These are phyloP conservation scores for Lolium multiflorum DNA, from an alignment of 176 grass and related monocot species.

Conservation along the genomic window DNA sequence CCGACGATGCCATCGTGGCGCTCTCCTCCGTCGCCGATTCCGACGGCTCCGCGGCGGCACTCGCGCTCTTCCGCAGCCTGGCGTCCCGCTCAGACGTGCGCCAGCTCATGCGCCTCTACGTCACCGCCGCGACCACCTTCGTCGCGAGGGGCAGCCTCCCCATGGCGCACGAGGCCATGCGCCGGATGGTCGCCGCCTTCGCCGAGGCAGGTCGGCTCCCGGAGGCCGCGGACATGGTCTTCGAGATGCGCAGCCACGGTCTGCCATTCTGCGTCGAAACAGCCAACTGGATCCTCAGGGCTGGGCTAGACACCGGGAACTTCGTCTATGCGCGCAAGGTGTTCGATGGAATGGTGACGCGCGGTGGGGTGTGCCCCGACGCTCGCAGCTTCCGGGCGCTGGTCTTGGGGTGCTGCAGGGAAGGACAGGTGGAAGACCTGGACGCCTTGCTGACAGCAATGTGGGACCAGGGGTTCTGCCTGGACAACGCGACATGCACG, in stretches of 20 bases:
- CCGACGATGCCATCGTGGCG: constrained; percentile 63
- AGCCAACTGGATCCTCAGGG: constrained; percentile 69
- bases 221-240: constrained; percentile 77
- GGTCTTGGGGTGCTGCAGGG: constrained; percentile 62
- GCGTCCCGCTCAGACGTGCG: constrained; percentile 49
- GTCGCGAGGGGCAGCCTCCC: constrained; percentile 59
- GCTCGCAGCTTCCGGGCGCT: constrained; percentile 66
- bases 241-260: constrained; percentile 88
- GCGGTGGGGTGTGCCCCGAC: constrained; percentile 51
- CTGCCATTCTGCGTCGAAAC: constrained; percentile 68
- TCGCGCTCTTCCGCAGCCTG: constrained; percentile 72
- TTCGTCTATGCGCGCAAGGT: constrained; percentile 55
- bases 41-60: constrained; percentile 65
- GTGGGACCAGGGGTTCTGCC: constrained; percentile 48
- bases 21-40: constrained; percentile 55
- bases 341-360: constrained; percentile 76
- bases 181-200: constrained; percentile 65
- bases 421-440: constrained; percentile 40
- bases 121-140: constrained; percentile 68
- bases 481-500: constrained; percentile 77
- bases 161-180: constrained; percentile 87
- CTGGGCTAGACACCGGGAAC: constrained; percentile 45
- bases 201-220: constrained; percentile 58
- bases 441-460: constrained; percentile 55
- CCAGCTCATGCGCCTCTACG: constrained; percentile 78